Evolutionary conservation across 1,139 yeast genomes (phyloP), one percentile per base, ranked within the genome.

Genomic region (Yamadazyma triangularis): DNA sequence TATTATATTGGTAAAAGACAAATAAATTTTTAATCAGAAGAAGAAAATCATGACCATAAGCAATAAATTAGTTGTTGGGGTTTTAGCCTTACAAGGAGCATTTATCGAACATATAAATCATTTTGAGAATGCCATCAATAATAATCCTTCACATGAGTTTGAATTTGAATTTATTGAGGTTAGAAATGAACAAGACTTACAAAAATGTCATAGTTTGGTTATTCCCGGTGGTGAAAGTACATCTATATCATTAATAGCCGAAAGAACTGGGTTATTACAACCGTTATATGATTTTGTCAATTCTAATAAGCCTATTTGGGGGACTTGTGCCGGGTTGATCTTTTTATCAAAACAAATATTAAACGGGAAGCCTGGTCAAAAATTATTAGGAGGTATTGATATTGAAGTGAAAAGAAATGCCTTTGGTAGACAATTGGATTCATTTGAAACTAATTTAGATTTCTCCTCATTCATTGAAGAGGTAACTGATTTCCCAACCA

Each of bases 141-240:
- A 40, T 10, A 19, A 36, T 12, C 20, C 30, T 9, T 8, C 64
- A 6, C 38, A 44, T 10, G 36, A 41, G 13, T 42, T 42, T 27
- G 41, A 32, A 36, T 58, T 77, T 13, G 24, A 28, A 4, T 33
- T 43, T 13, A 52, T 65, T 3, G 74, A 76, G 36, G 84, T 85
- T 8, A 63, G 75, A 41, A 77, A 79, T 0, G 50, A 58, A 3
- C 62, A 56, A 13, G 74, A 81, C 37, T 61, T 85, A 12, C 51
- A 38, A 0, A 33, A 36, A 19, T 76, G 88, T 42, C 67, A 73
- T 41, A 85, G 82, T 0, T 56, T 85, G 25, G 77, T 85, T 15
- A 70, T 85, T 12, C 94, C 93, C 1, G 88, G 87, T 3, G 95
- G 95, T 11, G 95, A 85, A 53, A 78, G 87, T 31, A 84, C 94